Percentiles rank a stretch among this genome's conserved stretches.
phyloP scores from a whole-genome alignment of 768 basidiomycete genomes.

The Lactarius vividus region DNA sequence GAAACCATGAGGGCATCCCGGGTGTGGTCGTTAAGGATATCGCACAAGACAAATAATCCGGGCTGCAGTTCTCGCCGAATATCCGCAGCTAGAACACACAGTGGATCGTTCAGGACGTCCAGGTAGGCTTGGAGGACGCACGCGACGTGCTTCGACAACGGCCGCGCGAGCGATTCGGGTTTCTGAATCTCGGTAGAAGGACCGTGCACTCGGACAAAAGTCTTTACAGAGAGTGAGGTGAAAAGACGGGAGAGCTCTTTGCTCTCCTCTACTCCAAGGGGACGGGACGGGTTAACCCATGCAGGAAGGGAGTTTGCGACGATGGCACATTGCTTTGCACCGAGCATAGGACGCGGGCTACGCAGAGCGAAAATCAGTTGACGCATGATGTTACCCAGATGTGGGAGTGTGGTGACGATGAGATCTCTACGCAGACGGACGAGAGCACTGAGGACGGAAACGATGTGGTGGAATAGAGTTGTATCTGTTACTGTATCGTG shows the following conservation, averaged over 20 bases:
- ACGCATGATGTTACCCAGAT: constrained; percentile 61
- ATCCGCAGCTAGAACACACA: constrained; percentile 58
- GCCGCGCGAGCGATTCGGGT: constrained; percentile 71
- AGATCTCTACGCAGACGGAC: constrained; percentile 81
- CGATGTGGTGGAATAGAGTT: constrained; percentile 56
- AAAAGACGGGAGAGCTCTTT: constrained; percentile 67
- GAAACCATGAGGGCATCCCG: constrained; percentile 84
- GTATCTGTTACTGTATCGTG: constrained; percentile 54
- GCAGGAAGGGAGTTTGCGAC: constrained; percentile 63
- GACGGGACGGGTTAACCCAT: constrained; percentile 56
- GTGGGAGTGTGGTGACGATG: constrained; percentile 64
- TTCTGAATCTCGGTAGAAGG: constrained; percentile 47
- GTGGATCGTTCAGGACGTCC: constrained; percentile 71
- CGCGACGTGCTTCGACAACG: constrained; percentile 84
- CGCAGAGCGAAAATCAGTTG: constrained; percentile 57
- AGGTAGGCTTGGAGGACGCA: constrained; percentile 79
- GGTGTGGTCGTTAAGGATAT: constrained; percentile 74
- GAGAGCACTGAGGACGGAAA: constrained; percentile 55
- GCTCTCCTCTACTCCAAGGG: constrained; percentile 59
- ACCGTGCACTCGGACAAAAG: constrained; percentile 49
- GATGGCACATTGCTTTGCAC: constrained; percentile 61
- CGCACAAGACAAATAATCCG: constrained; percentile 79
- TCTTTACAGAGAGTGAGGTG: constrained; percentile 67
- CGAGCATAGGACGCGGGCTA: constrained; percentile 64
- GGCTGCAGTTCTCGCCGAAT: constrained; percentile 70